Conservation (phyloP, 768 basidiomycete species). For the Mycena sanguinolenta region DNA sequence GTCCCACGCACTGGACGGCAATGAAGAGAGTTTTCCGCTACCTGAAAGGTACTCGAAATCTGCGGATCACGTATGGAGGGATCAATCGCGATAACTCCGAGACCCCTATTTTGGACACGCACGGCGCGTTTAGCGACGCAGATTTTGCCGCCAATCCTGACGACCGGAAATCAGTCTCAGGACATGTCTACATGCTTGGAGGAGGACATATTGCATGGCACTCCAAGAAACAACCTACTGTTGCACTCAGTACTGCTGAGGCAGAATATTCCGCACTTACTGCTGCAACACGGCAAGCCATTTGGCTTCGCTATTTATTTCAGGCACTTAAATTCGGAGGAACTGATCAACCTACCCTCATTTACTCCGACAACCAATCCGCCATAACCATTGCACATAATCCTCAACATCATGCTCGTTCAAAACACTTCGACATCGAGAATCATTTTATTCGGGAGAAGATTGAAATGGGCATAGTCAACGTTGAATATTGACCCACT, state of each 20-base stretch:
- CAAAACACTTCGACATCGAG: constrained; percentile 4
- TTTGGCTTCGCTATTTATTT: constrained; percentile 9
- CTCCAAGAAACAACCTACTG: constrained; percentile 11
- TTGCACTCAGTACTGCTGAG: constrained; percentile 10
- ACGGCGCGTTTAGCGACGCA: constrained; percentile 4
- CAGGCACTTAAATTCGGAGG: background rate
- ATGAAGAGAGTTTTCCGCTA: constrained; percentile 21
- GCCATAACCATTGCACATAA: background rate
- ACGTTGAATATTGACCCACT: constrained; percentile 19
- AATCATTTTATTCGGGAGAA: constrained; percentile 2
- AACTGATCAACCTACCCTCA: background rate
- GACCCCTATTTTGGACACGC: background rate
- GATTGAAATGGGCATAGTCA: background rate
- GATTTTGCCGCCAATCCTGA: constrained; percentile 6
- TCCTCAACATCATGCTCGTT: background rate
- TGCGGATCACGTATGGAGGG: constrained; percentile 1
- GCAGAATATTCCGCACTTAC: background rate
- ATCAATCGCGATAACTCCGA: background rate
- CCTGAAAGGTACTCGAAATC: constrained; percentile 9
- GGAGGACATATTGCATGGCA: background rate
- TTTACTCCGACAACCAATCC: background rate
- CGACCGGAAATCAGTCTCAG: constrained; percentile 8
- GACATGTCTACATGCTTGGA: constrained; percentile 13
- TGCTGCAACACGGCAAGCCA: constrained; percentile 9
- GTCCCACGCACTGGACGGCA: constrained; percentile 16